phyloP scores from a whole-genome alignment of 2,329 filamentous ascomycete genomes.

The Ceratocystis cubensis region DNA sequence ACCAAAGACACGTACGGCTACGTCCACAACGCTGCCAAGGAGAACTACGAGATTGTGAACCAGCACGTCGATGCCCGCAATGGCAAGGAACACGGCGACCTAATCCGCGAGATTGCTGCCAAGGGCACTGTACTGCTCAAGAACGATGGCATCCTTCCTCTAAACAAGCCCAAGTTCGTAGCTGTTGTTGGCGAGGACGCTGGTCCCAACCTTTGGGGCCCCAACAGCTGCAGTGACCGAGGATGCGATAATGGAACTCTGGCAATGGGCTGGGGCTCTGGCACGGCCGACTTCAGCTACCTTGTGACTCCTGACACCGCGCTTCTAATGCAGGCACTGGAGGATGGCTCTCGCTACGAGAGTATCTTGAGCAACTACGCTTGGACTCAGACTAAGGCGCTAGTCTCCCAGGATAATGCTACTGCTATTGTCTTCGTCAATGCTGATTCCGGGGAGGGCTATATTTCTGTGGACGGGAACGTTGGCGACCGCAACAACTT shows the following conservation, averaged over 20 bases:
- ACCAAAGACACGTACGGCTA: slow-evolving; percentile 62
- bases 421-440: slow-evolving; percentile 83
- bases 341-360: slow-evolving; percentile 48
- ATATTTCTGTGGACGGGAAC: slow-evolving; percentile 70
- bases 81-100: slow-evolving; percentile 50
- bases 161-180: slow-evolving; percentile 65
- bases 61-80: slow-evolving; percentile 71
- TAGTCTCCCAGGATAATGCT: slow-evolving; percentile 51
- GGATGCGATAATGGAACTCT: slow-evolving; percentile 48
- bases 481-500: slow-evolving; percentile 84
- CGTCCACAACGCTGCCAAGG: slow-evolving; percentile 48
- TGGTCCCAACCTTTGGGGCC: slow-evolving; percentile 58
- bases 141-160: slow-evolving; percentile 62
- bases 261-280: slow-evolving; percentile 70
- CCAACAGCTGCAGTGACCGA: slow-evolving; percentile 66
- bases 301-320: slow-evolving; percentile 61
- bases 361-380: slow-evolving; percentile 55
- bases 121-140: slow-evolving; percentile 83
- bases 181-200: slow-evolving; percentile 76
- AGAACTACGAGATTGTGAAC: slow-evolving; percentile 58
- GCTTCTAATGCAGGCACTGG: slow-evolving; percentile 48
- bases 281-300: slow-evolving; percentile 62
- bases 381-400: slow-evolving; percentile 45
- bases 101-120: slow-evolving; percentile 66
- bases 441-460: slow-evolving; percentile 75